Percentiles rank a stretch among this genome's conserved stretches.
These are phyloP conservation scores for Ramaria sp. DNA, from an alignment of 768 basidiomycete species.

Conservation along the genomic window DNA sequence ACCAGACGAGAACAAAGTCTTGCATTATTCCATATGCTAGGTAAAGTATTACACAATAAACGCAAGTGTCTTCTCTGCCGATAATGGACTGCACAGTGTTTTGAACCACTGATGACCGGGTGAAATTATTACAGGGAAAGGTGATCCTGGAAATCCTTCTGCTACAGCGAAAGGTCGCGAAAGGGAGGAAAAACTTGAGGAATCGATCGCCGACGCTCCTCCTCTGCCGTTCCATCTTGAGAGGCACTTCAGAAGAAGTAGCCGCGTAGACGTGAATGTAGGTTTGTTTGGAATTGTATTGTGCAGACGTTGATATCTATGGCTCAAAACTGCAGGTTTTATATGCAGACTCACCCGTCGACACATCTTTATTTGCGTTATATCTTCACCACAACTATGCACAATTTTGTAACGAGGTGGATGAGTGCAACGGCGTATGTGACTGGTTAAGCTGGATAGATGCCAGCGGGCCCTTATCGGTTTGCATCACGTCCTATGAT, in stretches of 20 bases:
- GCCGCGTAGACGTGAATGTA: constrained; percentile 72
- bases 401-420: constrained; percentile 69
- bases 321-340: constrained; percentile 36
- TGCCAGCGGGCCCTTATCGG: constrained; percentile 51
- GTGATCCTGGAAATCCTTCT: constrained; percentile 49
- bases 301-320: constrained; percentile 3
- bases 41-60: constrained; percentile 93
- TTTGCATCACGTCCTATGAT: constrained; percentile 21
- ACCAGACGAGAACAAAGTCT: constrained; percentile 80
- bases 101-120: too few relatives aligned
- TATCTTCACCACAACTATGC: constrained; percentile 94
- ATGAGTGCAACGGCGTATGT: constrained; percentile 57
- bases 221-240: constrained; percentile 48
- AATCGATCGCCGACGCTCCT: constrained; percentile 40
- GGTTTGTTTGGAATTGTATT: constrained; percentile 12
- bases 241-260: constrained; percentile 52
- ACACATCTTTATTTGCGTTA: constrained; percentile 77
- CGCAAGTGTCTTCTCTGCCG: constrained; percentile 34
- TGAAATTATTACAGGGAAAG: constrained; percentile 46
- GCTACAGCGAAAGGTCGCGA: constrained; percentile 53
- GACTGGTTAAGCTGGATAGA: constrained; percentile 77
- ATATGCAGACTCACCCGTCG: constrained; percentile 81
- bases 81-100: not conserved
- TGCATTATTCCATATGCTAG: constrained; percentile 83
- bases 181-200: constrained; percentile 48